These are phyloP conservation scores for Polysphondylium violaceum DNA, from an alignment of 78 protist genomes.

Conservation along the genomic window DNA sequence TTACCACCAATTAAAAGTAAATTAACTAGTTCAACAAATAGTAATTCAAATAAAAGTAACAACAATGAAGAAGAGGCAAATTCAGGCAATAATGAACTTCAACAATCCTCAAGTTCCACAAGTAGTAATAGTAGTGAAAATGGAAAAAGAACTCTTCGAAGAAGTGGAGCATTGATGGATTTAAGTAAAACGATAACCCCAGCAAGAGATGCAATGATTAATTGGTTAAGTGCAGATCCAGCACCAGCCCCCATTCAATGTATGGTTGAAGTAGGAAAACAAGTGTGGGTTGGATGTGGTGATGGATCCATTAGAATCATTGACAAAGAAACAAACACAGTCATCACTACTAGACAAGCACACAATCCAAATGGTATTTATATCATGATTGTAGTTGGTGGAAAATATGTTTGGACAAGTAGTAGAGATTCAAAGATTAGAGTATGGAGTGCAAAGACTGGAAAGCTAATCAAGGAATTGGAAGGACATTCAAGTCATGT, in stretches of 20 bases:
- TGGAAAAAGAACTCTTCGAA: constrained; percentile 6
- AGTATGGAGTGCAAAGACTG: constrained; percentile 57
- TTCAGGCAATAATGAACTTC: neutral
- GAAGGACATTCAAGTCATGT: constrained; percentile 69
- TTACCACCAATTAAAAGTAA: neutral
- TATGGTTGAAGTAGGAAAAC: constrained; percentile 62
- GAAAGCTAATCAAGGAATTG: constrained; percentile 52
- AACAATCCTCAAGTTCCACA: neutral
- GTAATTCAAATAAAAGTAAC: neutral
- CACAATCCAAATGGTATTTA: constrained; percentile 61
- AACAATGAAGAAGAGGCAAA: neutral
- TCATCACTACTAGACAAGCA: constrained; percentile 21
- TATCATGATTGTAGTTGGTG: constrained; percentile 46
- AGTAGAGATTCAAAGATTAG: constrained; percentile 62
- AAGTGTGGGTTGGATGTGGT: constrained; percentile 69
- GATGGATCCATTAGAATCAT: constrained; percentile 61
- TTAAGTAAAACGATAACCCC: neutral
- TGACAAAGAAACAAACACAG: neutral
- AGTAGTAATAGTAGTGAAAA: neutral
- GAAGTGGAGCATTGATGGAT: constrained; percentile 42
- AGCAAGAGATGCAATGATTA: neutral
- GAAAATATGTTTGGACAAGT: constrained; percentile 55
- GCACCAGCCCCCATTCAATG: constrained; percentile 75
- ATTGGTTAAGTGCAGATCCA: constrained; percentile 38
- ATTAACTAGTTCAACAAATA: neutral